phyloP scores from a whole-genome alignment of 257 asterid genomes.

The Ophiorrhiza pumila region DNA sequence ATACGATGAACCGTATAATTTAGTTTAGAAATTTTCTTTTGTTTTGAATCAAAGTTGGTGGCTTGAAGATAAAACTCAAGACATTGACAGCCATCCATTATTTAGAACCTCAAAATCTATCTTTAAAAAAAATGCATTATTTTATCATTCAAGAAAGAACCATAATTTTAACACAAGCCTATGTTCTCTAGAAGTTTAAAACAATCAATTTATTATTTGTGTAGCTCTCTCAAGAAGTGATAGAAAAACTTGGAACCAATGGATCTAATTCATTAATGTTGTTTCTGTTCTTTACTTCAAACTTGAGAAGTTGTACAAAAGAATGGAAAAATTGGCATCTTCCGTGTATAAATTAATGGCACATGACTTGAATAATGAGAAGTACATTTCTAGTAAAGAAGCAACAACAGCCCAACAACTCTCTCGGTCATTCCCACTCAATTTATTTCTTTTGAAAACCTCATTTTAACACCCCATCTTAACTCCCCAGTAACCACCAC shows the following conservation, averaged over 20 bases:
- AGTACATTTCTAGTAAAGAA: not conserved
- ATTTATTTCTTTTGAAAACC: not conserved
- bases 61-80: not conserved
- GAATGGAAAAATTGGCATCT: not conserved
- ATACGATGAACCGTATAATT: not conserved
- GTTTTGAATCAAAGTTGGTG: not conserved
- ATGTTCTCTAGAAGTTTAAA: not conserved
- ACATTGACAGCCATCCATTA: too few species aligned
- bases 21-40: not conserved
- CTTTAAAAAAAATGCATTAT: too few species aligned
- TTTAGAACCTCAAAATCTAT: too few species aligned
- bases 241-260: not conserved
- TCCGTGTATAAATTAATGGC: not conserved
- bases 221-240: not conserved
- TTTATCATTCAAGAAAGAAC: too few species aligned
- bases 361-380: not conserved
- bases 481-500: too few species aligned
- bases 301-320: not conserved
- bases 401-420: not conserved
- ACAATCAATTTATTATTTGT: not conserved
- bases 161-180: too few species aligned
- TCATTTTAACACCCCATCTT: too few species aligned
- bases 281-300: not conserved
- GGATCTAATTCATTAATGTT: not conserved
- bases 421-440: not conserved